These are phyloP conservation scores for Pythium phragmiticola DNA, from an alignment of 352 stramenopile species.

Conservation along the genomic window DNA sequence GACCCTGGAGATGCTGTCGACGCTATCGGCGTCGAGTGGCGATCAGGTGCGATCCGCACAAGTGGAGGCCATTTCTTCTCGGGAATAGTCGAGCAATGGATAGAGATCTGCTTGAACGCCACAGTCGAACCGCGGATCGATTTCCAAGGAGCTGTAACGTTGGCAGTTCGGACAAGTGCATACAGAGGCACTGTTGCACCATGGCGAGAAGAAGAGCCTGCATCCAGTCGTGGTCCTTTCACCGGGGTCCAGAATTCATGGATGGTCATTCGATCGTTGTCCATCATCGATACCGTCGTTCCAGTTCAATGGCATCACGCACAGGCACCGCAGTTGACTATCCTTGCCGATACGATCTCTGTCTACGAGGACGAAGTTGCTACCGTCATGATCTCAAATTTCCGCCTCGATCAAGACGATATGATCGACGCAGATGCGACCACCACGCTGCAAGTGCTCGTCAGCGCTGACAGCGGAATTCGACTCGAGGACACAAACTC, in stretches of 20 bases:
- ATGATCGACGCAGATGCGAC: not conserved
- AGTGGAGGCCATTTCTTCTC: not conserved
- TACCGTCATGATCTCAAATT: not conserved
- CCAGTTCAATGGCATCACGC: conserved; percentile 17
- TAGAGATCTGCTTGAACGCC: not conserved
- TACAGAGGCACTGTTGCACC: conserved; percentile 4
- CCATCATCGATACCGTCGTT: conserved; percentile 12
- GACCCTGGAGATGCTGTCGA: not conserved
- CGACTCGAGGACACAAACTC: not conserved
- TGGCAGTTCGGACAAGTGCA: conserved; percentile 7
- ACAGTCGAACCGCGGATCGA: not conserved
- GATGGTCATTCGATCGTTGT: conserved; percentile 13
- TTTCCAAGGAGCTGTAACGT: conserved; percentile 4
- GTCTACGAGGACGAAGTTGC: conserved; percentile 24
- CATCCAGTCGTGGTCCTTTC: not conserved
- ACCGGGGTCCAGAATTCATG: conserved; percentile 6
- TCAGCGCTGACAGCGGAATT: conserved; percentile 4
- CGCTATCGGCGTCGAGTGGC: not conserved
- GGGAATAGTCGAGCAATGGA: not conserved
- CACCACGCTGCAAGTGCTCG: conserved; percentile 2
- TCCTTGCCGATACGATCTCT: not conserved
- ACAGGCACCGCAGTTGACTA: not conserved
- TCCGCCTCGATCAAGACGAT: conserved; percentile 1
- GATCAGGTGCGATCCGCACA: not conserved
- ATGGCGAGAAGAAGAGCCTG: conserved; percentile 5